A percentile compares a stretch with the other conserved stretches of the same genome.
phyloP scores from a whole-genome alignment of 75 land plant species.

The Isoetes taiwanensis region DNA sequence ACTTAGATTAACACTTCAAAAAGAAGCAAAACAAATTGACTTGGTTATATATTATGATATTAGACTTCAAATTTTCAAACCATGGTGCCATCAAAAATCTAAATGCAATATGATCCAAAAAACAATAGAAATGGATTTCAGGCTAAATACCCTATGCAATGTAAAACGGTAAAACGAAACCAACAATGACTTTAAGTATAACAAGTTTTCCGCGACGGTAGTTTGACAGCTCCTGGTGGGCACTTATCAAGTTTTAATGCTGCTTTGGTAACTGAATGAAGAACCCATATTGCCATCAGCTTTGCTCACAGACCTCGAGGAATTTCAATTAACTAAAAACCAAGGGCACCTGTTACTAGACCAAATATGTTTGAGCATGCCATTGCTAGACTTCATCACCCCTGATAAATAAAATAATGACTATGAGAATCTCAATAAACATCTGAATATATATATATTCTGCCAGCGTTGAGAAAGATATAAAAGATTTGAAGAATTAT shows the following conservation, averaged over 20 bases:
- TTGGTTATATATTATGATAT: too few relatives aligned
- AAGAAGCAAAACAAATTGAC: too few relatives aligned
- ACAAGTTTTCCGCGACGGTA: slow-evolving; percentile 69
- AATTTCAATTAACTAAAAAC: slow-evolving; percentile 90
- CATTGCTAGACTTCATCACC: slow-evolving; percentile 72
- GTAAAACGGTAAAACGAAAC: neutral
- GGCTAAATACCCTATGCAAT: neutral
- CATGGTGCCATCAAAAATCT: too few relatives aligned
- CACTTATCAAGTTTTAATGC: slow-evolving; percentile 96
- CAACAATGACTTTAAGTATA: too few relatives aligned
- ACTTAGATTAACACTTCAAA: too few relatives aligned
- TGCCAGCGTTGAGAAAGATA: too few relatives aligned
- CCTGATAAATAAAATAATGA: slow-evolving; percentile 13
- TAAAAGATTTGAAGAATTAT: too few relatives aligned
- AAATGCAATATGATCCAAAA: too few relatives aligned
- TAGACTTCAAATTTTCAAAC: too few relatives aligned
- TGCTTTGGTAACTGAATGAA: slow-evolving; percentile 85
- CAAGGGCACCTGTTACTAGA: slow-evolving; percentile 96
- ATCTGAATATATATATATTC: neutral
- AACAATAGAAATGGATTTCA: neutral
- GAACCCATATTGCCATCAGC: slow-evolving; percentile 79
- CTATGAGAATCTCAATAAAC: neutral
- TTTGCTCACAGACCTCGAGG: slow-evolving; percentile 92
- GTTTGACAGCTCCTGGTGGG: slow-evolving; percentile 98
- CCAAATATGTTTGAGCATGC: slow-evolving; percentile 97